Percentiles rank a stretch among this genome's conserved stretches.
These are phyloP conservation scores for Leptodermis oblonga DNA, from an alignment of 257 asterid species.

Conservation along the genomic window DNA sequence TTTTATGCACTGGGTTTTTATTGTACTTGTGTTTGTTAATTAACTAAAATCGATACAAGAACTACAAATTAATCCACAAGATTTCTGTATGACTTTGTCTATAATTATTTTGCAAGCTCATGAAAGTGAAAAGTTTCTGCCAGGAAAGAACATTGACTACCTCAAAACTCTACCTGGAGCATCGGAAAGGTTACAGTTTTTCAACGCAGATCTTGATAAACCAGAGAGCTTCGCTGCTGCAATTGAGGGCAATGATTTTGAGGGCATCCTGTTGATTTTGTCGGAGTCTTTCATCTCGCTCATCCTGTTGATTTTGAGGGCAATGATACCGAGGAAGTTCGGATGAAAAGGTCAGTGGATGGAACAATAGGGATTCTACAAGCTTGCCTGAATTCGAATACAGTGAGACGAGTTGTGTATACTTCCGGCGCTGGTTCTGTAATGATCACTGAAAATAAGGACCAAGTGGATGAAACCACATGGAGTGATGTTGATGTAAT, in stretches of 20 bases:
- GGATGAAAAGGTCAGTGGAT: constrained; percentile 18
- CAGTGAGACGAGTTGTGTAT: constrained; percentile 46
- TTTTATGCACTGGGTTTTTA: too few relatives aligned
- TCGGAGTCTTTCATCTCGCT: constrained; percentile 69
- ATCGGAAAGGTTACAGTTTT: constrained; percentile 42
- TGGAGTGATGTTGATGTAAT: constrained; percentile 40
- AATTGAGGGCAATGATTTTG: constrained; percentile 54
- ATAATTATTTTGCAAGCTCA: too few relatives aligned
- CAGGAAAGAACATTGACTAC: constrained; percentile 47
- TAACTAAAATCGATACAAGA: too few relatives aligned
- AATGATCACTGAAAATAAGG: too few relatives aligned
- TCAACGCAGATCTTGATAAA: constrained; percentile 50
- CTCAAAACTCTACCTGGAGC: constrained; percentile 47
- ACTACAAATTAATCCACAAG: too few relatives aligned
- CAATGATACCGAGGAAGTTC: constrained; percentile 41
- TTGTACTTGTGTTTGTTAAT: too few relatives aligned
- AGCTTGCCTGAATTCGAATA: constrained; percentile 43
- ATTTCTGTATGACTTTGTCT: too few relatives aligned
- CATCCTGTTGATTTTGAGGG: constrained; percentile 50
- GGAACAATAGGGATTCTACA: constrained; percentile 36
- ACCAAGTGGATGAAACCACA: constrained; percentile 24
- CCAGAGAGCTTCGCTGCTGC: constrained; percentile 47
- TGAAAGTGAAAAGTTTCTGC: background rate
- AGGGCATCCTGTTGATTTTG: too few relatives aligned
- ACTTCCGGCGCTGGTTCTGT: constrained; percentile 41